Evolutionary conservation across 345 rosid species (phyloP).

Genomic region (Mercurialis annua): DNA sequence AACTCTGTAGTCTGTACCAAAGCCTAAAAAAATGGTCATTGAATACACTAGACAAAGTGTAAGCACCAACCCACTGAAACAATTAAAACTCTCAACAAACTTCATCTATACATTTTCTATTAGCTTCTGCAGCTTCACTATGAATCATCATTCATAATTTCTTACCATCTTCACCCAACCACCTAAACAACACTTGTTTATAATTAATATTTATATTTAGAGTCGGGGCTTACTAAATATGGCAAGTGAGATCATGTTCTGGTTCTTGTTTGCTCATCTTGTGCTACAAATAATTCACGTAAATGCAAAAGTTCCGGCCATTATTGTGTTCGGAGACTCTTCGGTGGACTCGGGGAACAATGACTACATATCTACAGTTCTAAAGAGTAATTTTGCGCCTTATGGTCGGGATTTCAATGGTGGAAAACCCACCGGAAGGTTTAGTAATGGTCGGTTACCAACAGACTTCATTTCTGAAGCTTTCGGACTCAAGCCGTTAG

Average conservation of each 20-base stretch:
- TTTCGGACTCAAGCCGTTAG: conserved; percentile 13
- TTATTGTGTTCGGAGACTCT: conserved; percentile 20
- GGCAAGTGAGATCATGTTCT: conserved; percentile 22
- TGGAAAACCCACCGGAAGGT: conserved; percentile 15
- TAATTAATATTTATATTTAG: background rate
- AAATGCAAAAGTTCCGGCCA: conserved; percentile 18
- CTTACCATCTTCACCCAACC: conserved; percentile 40
- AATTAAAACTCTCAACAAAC: conserved; percentile 33
- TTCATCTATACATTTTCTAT: conserved; percentile 12
- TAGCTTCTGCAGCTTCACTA: conserved; percentile 6
- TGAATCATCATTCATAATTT: conserved; percentile 29
- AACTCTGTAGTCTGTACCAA: background rate
- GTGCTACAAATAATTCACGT: conserved; percentile 30
- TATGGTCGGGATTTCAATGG: conserved; percentile 16
- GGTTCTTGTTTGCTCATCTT: conserved; percentile 29
- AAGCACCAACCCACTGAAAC: conserved; percentile 10
- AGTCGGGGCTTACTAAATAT: conserved; percentile 18
- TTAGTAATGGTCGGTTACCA: conserved; percentile 17
- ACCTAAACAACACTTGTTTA: conserved; percentile 6
- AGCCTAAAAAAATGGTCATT: background rate
- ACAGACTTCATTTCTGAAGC: conserved; percentile 18
- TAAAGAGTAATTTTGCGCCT: conserved; percentile 18
- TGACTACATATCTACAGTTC: conserved; percentile 1
- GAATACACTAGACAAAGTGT: background rate
- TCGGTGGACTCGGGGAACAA: conserved; percentile 20